These are phyloP conservation scores for Umbelopsis sp. DNA, from an alignment of 192 early-diverging fungal species.

Conservation along the genomic window DNA sequence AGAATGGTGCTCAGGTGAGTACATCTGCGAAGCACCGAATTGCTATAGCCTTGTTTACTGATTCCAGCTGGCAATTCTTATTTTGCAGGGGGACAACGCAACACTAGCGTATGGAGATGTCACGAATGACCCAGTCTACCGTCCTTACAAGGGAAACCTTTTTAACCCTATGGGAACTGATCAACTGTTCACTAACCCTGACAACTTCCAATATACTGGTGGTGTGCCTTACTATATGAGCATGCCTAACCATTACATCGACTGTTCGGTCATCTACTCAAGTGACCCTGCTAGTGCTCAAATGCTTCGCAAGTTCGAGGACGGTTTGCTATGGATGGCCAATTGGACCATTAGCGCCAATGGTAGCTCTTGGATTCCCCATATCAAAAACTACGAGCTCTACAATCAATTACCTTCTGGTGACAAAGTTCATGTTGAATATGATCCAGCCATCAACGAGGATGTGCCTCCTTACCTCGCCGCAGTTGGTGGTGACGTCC, in stretches of 20 bases:
- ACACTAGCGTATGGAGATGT: slow-evolving; percentile 6
- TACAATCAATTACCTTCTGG: slow-evolving; percentile 1
- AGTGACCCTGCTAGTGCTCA: slow-evolving; percentile 1
- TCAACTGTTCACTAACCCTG: neutral
- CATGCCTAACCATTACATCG: neutral
- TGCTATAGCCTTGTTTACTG: too few relatives aligned
- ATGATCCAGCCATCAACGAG: neutral
- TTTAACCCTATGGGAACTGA: neutral
- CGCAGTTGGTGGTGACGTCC: slow-evolving; percentile 4
- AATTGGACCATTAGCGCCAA: neutral
- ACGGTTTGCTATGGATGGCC: neutral
- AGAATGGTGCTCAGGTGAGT: neutral
- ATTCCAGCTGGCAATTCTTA: neutral
- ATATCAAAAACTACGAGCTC: neutral
- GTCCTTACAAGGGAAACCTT: neutral
- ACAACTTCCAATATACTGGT: neutral
- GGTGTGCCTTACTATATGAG: neutral
- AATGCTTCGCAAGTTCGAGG: slow-evolving; percentile 7
- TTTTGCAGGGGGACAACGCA: neutral
- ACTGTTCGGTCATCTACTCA: slow-evolving; percentile 22
- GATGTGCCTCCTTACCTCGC: slow-evolving; percentile 11
- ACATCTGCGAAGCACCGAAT: neutral
- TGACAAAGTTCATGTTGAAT: slow-evolving; percentile 11
- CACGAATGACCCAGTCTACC: neutral
- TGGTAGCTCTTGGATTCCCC: neutral